Base-by-base conservation (phyloP, 2,329 filamentous ascomycete genomes). In the Plectosphaerella sp. region DNA sequence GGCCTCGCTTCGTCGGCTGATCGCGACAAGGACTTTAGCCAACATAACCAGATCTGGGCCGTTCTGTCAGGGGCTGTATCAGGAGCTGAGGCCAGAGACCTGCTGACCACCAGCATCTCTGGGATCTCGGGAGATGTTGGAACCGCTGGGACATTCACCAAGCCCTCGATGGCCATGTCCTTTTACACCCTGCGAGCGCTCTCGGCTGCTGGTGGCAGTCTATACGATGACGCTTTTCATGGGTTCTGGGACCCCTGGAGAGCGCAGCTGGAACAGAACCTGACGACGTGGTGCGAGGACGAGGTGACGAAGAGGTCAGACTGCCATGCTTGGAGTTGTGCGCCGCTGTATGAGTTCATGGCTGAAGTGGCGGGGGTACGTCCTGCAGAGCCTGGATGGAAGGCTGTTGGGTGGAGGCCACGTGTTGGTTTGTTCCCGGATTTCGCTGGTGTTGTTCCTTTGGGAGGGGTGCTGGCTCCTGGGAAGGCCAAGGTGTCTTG, bases 41-140 rank as follows among this genome's bases (percentile, higher is more conserved):
- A 72, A 43, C 68, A 71, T 43, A 66, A 61, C 47, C 69, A 72
- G 36, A 62, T 70, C 2, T 72, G 64, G 52, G 69, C 62, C 1
- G 62, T 72, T 1, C 59, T 72, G 0, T 61, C 54, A 12, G 67
- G 67, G 5, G 67, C 64, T 2, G 63, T 59, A 2, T 47, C 42
- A 1, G 60, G 54, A 3, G 25, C 50, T 4, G 46, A 51, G 5
- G 62, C 58, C 5, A 52, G 49, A 28, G 36, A 50, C 11, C 53
- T 61, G 10, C 54, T 64, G 35, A 25, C 48, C 4, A 55, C 57
- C 15, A 43, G 54, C 15, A 41, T 57, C 4, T 12, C 11, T 12
- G 28, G 28, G 8, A 12, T 33, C 11, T 33, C 28, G 28, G 11
- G 3, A 33, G 28, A 12, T 10, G 11, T n/a, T 35, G 5, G 5